Evolutionary conservation across 306 rosid genomes (phyloP), one percentile per base, ranked within the genome.

Genomic region (Albizia julibrissin): DNA sequence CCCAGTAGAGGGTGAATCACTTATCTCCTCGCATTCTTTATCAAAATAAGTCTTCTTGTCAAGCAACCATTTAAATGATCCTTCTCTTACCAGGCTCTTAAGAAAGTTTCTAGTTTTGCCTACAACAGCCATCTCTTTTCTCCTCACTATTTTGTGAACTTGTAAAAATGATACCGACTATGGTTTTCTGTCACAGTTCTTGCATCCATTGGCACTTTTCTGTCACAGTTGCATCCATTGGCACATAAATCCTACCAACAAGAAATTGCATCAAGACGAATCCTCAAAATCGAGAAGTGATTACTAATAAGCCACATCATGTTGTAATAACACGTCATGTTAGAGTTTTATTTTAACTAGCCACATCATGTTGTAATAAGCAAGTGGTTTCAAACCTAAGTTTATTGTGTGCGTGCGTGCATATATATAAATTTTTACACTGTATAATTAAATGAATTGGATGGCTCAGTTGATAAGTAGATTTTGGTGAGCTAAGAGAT

Each of bases 51-150:
- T 82, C 66, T 84, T 91, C 80, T 83, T 89, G n/a, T 94, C 89
- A 78, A 92, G 90, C 91, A 96, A 85, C 99, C 98, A 93, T 77
- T 92, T 96, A 70, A 96, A 92, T 65, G 99, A 93, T 81, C 97
- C 93, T 12, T 96, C 99, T 83, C 90, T 89, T 15, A 96, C 98
- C 80, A 93, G 80, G 88, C 89, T 91, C 87, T 96, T 97, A 1
- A 96, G 64, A 90, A 94, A 78, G 77, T 70, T 87, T 92, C 97
- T 90, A 74, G 97, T 91, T 91, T 90, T 95, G 88, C 90, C 82
- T 33, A 90, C 83, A 54, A 81, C 83, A 18, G 98, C 94, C 99
- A 95, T 90, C 79, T 84, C 64, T 70, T 80, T 44, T 71, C 33
- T 78, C 85, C 50, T 15, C 75, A 64, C 81, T 61, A 24, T 59